Conservation (phyloP, 306 rosid species). For the Begonia loranthoides region DNA sequence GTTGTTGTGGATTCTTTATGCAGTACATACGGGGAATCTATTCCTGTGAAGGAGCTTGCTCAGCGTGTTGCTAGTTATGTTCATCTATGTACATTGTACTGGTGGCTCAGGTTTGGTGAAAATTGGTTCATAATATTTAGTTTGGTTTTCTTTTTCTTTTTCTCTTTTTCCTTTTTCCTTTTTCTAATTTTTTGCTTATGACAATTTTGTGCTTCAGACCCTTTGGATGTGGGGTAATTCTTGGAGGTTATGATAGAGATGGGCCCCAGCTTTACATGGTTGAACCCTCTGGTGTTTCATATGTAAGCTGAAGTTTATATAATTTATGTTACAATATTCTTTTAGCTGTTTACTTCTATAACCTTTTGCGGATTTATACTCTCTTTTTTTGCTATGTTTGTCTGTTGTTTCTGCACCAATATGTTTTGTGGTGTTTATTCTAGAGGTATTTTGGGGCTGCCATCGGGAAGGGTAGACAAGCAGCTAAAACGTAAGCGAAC, state of each 20-base stretch:
- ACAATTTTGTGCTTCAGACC: conserved; percentile 51
- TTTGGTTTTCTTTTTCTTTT: too few species aligned
- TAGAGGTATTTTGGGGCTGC: conserved; percentile 97
- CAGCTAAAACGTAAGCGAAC: conserved; percentile 84
- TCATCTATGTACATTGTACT: conserved; percentile 89
- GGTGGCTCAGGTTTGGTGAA: conserved; percentile 86
- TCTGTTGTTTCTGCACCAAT: conserved; percentile 6
- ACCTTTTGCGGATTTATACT: background rate
- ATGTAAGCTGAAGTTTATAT: conserved; percentile 38
- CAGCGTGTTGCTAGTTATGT: conserved; percentile 96
- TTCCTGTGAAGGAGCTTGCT: conserved; percentile 93
- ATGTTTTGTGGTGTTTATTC: conserved; percentile 15
- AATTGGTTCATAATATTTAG: background rate
- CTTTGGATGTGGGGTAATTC: conserved; percentile 93
- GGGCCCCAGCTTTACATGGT: conserved; percentile 96
- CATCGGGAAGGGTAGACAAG: conserved; percentile 95
- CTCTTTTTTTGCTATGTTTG: conserved; percentile 3
- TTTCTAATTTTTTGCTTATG: conserved; percentile 3
- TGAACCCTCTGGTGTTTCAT: conserved; percentile 93
- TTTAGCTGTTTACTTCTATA: background rate
- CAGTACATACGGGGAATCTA: conserved; percentile 76
- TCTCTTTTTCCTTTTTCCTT: too few species aligned
- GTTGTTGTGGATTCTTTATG: background rate
- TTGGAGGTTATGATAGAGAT: conserved; percentile 96
- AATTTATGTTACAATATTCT: background rate